Evolutionary conservation across 805 yeast genomes (phyloP), one percentile per base, ranked within the genome.

Genomic region (Cyberlindnera misumaiensis): DNA sequence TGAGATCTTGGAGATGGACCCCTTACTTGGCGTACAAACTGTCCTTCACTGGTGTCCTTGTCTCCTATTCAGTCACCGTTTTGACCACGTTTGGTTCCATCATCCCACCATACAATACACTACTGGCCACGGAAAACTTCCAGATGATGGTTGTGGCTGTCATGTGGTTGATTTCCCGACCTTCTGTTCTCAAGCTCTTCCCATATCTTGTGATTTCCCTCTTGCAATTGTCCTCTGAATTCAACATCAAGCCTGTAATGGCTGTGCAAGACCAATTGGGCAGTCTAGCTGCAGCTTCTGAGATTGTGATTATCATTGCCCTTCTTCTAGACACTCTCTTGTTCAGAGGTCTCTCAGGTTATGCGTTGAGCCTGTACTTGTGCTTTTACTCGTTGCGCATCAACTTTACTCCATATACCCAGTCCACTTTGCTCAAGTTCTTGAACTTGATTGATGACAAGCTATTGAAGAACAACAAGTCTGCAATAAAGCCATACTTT

Each of bases 81-180:
- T 51, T 70, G 25, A 80, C 80, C 34, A 76, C 75, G 46, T 80
- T 78, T 62, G 79, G 79, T 17, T 64, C 75, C 14, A 63, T 67
- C 22, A 66, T 71, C 37, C 94, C 95, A 6, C 68, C 79, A 5
- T 69, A 77, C 53, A 71, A 72, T 40, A 75, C 79, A 4, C 63
- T 88, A 55, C 53, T 85, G 39, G 78, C 88, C 9, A 75, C 86
- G 17, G 86, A 77, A 48, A 83, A 84, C 56, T 83, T 83, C 66
- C 96, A 86, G 59, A 75, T 73, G 52, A 62, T 78, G 39, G 44
- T 73, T 3, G 59, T 83, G 39, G 73, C 79, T 1, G 20, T 56
- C 3, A 60, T 76, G 14, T 83, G 90, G 90, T 53, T 75, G 34
- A 58, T 80, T 39, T 74, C 81, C 29, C 75, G 83, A 60, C 68